Evolutionary conservation across 108 stramenopile species (phyloP).

Genomic region (Nitzschia putrida): DNA sequence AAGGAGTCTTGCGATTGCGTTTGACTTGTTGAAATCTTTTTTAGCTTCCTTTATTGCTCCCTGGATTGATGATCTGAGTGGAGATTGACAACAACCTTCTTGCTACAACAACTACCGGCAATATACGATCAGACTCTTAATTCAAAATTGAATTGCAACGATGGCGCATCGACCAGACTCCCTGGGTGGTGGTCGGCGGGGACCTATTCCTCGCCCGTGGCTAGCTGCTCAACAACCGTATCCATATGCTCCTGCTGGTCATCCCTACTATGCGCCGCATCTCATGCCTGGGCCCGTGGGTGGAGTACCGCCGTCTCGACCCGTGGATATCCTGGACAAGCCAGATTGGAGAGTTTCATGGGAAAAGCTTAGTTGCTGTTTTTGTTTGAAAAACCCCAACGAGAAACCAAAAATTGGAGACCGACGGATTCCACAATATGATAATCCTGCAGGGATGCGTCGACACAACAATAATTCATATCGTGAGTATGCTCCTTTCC

Average conservation of each 20-base stretch:
- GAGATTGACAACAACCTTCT: too few species aligned
- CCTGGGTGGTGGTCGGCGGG: background rate
- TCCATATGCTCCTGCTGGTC: background rate
- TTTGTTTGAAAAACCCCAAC: background rate
- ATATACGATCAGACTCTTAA: too few species aligned
- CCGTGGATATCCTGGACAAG: slow-evolving; percentile 16
- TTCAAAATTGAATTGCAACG: background rate
- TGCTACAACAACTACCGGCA: too few species aligned
- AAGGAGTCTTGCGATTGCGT: too few species aligned
- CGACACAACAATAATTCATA: background rate
- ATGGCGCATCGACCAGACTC: slow-evolving; percentile 10
- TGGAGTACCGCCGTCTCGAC: background rate
- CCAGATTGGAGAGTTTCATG: slow-evolving; percentile 14
- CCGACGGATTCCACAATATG: slow-evolving; percentile 4
- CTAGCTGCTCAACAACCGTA: background rate
- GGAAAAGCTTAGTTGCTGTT: slow-evolving; percentile 16
- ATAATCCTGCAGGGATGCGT: background rate
- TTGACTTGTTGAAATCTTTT: too few species aligned
- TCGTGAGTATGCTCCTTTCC: slow-evolving; percentile 7
- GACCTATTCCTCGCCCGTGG: slow-evolving; percentile 27
- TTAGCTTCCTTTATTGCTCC: too few species aligned
- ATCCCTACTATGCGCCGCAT: background rate
- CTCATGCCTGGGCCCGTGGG: background rate
- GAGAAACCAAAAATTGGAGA: background rate
- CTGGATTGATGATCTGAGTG: too few species aligned